Evolutionary conservation across 306 rosid species (phyloP).

Genomic region (Datisca glomerata): DNA sequence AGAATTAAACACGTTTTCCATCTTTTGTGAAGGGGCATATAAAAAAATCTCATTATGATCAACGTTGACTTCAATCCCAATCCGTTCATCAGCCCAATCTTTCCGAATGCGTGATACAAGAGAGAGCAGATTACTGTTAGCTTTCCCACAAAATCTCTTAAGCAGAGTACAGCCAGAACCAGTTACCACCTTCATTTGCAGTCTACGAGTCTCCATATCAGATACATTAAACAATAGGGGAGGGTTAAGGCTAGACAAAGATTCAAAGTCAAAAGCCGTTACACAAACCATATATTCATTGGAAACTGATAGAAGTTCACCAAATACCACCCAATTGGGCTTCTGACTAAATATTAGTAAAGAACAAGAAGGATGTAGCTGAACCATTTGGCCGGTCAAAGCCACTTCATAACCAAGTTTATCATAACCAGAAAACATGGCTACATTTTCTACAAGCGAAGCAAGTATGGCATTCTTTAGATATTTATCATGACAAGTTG

Average conservation of each 20-base stretch:
- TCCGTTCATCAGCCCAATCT: constrained; percentile 47
- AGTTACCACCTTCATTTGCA: constrained; percentile 41
- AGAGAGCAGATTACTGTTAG: constrained; percentile 35
- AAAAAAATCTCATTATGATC: constrained; percentile 43
- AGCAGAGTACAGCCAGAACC: constrained; percentile 63
- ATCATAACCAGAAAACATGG: constrained; percentile 73
- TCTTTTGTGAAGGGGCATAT: constrained; percentile 44
- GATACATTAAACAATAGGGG: constrained; percentile 55
- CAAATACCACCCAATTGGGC: constrained; percentile 93
- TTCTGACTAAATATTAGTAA: constrained; percentile 62
- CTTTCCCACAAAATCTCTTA: constrained; percentile 80
- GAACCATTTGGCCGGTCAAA: constrained; percentile 53
- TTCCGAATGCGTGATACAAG: constrained; percentile 36
- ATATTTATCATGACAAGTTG: constrained; percentile 34
- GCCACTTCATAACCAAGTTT: constrained; percentile 92
- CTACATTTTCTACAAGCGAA: constrained; percentile 81
- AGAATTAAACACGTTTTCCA: constrained; percentile 29
- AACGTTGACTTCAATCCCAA: constrained; percentile 52
- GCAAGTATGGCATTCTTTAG: constrained; percentile 64
- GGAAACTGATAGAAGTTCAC: constrained; percentile 60
- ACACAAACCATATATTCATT: constrained; percentile 69
- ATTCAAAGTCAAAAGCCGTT: constrained; percentile 50
- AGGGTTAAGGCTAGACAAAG: constrained; percentile 36
- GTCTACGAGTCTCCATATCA: constrained; percentile 37
- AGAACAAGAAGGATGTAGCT: constrained; percentile 88